Percentiles rank a stretch among this genome's conserved stretches.
Evolutionary conservation across 1,284 basidiomycete genomes (phyloP).

Genomic region (Austropuccinia psidii): DNA sequence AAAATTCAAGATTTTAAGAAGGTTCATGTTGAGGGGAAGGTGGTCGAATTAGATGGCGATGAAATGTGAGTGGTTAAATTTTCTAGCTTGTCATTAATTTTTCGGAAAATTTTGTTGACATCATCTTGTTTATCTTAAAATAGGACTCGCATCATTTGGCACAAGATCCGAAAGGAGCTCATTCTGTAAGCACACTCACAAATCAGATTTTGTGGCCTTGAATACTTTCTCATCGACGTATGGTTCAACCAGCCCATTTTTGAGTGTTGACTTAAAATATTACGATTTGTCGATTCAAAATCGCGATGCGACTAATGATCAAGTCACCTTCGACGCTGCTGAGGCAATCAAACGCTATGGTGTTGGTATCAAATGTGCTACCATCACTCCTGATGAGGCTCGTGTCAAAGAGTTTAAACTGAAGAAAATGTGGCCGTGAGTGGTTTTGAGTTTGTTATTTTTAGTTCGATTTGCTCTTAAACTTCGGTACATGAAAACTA

Average conservation of each 20-base stretch:
- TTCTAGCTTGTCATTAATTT: not conserved
- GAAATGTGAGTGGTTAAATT: slow-evolving; percentile 43
- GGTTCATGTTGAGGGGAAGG: slow-evolving; percentile 47
- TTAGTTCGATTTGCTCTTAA: not conserved
- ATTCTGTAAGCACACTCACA: not conserved
- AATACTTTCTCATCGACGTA: slow-evolving; percentile 41
- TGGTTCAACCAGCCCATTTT: slow-evolving; percentile 40
- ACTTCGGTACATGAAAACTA: not conserved
- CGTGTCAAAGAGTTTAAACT: slow-evolving; percentile 68
- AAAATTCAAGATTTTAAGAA: slow-evolving; percentile 34
- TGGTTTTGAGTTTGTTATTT: slow-evolving; percentile 38
- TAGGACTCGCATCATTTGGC: slow-evolving; percentile 35
- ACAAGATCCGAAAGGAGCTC: slow-evolving; percentile 27
- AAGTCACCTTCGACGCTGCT: slow-evolving; percentile 86
- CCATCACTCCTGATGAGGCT: slow-evolving; percentile 89
- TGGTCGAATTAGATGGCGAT: slow-evolving; percentile 48
- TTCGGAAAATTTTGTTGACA: not conserved
- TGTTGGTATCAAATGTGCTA: slow-evolving; percentile 63
- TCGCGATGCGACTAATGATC: slow-evolving; percentile 65
- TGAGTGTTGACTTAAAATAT: slow-evolving; percentile 48
- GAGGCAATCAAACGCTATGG: slow-evolving; percentile 57
- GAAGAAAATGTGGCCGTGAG: slow-evolving; percentile 70
- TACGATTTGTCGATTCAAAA: slow-evolving; percentile 43
- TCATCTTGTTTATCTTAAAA: not conserved
- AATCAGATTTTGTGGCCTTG: not conserved